phyloP scores from a whole-genome alignment of 169 alveolate species.

The Cryptosporidium felis region DNA sequence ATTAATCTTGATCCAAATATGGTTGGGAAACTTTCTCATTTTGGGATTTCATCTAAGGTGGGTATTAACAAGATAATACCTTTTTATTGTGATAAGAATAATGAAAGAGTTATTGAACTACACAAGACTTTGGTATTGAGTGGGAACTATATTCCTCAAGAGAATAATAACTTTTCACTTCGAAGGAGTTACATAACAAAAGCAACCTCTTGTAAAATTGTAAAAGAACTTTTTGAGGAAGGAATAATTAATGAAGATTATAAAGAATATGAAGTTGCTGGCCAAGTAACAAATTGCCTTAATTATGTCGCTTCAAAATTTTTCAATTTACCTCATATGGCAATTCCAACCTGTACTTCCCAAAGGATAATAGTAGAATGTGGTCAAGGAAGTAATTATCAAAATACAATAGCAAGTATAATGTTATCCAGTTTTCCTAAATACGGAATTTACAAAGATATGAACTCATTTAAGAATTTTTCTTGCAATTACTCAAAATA shows the following conservation, averaged over 20 bases:
- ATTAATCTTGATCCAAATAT: not conserved
- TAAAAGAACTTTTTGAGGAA: not conserved
- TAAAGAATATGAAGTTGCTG: not conserved
- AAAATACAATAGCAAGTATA: not conserved
- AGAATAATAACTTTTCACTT: not conserved
- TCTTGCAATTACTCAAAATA: not conserved
- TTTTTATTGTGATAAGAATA: not conserved
- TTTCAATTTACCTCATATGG: slow-evolving; percentile 9
- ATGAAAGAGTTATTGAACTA: not conserved
- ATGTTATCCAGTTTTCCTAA: not conserved
- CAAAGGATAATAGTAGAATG: not conserved
- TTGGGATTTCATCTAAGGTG: not conserved
- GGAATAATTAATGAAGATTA: not conserved
- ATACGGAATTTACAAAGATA: not conserved
- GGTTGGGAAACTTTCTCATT: not conserved
- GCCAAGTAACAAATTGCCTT: not conserved
- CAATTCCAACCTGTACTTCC: slow-evolving; percentile 20
- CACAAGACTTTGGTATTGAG: not conserved
- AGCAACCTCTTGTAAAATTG: slow-evolving; percentile 16
- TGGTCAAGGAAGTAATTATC: not conserved
- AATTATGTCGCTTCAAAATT: not conserved
- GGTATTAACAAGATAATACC: not conserved
- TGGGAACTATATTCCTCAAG: not conserved
- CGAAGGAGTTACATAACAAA: not conserved
- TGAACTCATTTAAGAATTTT: not conserved